Evolutionary conservation across 106 monocot species (phyloP), one percentile per base, ranked within the genome.

Genomic region (Posidonia australis): DNA sequence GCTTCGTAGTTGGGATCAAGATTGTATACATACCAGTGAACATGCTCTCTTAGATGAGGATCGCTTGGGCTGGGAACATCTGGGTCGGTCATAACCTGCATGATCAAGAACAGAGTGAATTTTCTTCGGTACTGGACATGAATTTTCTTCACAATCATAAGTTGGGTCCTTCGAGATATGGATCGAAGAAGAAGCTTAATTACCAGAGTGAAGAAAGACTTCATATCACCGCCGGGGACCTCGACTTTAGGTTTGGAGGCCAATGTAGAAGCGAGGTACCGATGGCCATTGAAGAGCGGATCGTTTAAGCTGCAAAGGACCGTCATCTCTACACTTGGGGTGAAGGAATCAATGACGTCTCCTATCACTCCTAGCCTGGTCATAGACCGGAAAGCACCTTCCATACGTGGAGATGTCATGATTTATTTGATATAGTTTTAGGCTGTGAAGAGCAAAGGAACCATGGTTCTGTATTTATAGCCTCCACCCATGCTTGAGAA

Each of bases 331-430:
- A 77, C 53, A 11, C 49, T 86, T 23, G 86, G 86, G 48, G 64
- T 72, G 70, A 91, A 91, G 4, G 65, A 64, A 48, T 84, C 81
- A 0, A 91, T 26, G 46, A 91, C 86, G 71, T 91, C 90, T 42
- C 90, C 90, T 23, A 91, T 91, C 52, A 91, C 90, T 59, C 85
- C n/a, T n/a, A n/a, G n/a, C n/a, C n/a, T n/a, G n/a, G n/a, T n/a
- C n/a, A n/a, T n/a, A n/a, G n/a, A n/a, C n/a, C n/a, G n/a, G n/a
- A n/a, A n/a, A n/a, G n/a, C n/a, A n/a, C n/a, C n/a, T n/a, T n/a
- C n/a, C n/a, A n/a, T n/a, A n/a, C n/a, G n/a, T n/a, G n/a, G n/a
- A n/a, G n/a, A n/a, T n/a, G n/a, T n/a, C n/a, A n/a, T n/a, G n/a
- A n/a, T n/a, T n/a, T n/a, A n/a, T n/a, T n/a, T n/a, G n/a, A n/a